Percentiles rank a stretch among this genome's conserved stretches.
These are phyloP conservation scores for Scheffersomyces cryptocercus DNA, from an alignment of 1,139 yeast genomes.

Conservation along the genomic window DNA sequence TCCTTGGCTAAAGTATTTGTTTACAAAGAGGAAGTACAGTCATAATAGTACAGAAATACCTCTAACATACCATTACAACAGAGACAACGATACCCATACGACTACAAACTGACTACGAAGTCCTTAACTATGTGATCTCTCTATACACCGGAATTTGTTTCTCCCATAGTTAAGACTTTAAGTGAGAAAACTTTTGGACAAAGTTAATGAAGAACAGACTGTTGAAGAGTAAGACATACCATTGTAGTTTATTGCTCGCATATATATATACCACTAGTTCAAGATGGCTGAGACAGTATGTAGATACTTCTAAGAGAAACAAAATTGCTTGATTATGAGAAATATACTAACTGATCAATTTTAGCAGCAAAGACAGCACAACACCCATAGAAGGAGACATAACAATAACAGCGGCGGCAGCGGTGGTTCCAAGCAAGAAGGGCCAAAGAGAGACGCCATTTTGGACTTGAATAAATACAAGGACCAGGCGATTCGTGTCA, in stretches of 20 bases:
- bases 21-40: too few relatives aligned
- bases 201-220: neutral
- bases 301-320: neutral
- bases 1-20: too few relatives aligned
- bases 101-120: too few relatives aligned
- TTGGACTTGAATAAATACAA: slow-evolving; percentile 77
- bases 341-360: neutral
- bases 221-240: neutral
- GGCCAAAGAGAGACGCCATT: slow-evolving; percentile 89
- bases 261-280: neutral
- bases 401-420: slow-evolving; percentile 21
- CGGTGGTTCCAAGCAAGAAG: slow-evolving; percentile 52
- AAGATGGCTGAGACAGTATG: neutral
- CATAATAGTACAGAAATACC: too few relatives aligned
- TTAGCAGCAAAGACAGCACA: slow-evolving; percentile 6
- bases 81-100: too few relatives aligned
- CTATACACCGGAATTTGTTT: too few relatives aligned
- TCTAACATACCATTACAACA: too few relatives aligned
- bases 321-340: too few relatives aligned
- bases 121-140: too few relatives aligned
- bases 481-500: slow-evolving; percentile 73
- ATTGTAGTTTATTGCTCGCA: neutral
- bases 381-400: slow-evolving; percentile 27
- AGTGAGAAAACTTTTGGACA: neutral
- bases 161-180: too few relatives aligned